A percentile compares a stretch with the other conserved stretches of the same genome.
These are phyloP conservation scores for Vigna reflexopilosa DNA, from an alignment of 306 rosid species.

Conservation along the genomic window DNA sequence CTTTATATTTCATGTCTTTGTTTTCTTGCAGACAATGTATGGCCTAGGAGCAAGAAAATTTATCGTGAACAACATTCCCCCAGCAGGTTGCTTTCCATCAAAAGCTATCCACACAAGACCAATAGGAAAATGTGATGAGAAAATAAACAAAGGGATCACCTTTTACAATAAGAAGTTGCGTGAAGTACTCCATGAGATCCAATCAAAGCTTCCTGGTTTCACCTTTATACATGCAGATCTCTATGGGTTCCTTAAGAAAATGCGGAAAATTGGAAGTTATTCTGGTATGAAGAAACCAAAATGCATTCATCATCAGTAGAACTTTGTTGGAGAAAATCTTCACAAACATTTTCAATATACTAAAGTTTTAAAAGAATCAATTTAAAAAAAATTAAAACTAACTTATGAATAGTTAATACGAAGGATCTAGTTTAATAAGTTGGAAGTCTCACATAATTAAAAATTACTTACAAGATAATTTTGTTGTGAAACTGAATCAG, in stretches of 20 bases:
- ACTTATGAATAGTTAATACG: too few species aligned
- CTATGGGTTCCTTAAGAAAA: slow-evolving; percentile 18
- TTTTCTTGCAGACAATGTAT: slow-evolving; percentile 45
- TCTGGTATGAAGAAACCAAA: slow-evolving; percentile 41
- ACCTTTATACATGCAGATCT: slow-evolving; percentile 43
- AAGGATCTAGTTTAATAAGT: too few species aligned
- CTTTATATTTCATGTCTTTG: too few species aligned
- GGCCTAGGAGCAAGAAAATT: slow-evolving; percentile 52
- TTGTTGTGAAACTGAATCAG: too few species aligned
- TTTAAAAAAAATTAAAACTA: too few species aligned
- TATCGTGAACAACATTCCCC: slow-evolving; percentile 45
- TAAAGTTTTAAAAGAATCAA: too few species aligned
- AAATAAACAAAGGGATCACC: slow-evolving; percentile 28
- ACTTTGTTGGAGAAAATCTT: too few species aligned
- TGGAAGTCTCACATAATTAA: too few species aligned
- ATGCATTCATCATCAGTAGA: not conserved
- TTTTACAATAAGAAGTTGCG: slow-evolving; percentile 41
- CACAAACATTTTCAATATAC: too few species aligned
- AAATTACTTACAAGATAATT: too few species aligned
- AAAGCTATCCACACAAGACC: slow-evolving; percentile 13
- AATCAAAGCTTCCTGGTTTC: slow-evolving; percentile 43
- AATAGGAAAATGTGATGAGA: slow-evolving; percentile 41
- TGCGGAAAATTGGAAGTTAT: slow-evolving; percentile 34
- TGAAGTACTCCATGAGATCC: slow-evolving; percentile 21
- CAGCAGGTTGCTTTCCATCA: slow-evolving; percentile 54